Conservation (phyloP, 805 yeast species). For the Geotrichum ghanense region DNA sequence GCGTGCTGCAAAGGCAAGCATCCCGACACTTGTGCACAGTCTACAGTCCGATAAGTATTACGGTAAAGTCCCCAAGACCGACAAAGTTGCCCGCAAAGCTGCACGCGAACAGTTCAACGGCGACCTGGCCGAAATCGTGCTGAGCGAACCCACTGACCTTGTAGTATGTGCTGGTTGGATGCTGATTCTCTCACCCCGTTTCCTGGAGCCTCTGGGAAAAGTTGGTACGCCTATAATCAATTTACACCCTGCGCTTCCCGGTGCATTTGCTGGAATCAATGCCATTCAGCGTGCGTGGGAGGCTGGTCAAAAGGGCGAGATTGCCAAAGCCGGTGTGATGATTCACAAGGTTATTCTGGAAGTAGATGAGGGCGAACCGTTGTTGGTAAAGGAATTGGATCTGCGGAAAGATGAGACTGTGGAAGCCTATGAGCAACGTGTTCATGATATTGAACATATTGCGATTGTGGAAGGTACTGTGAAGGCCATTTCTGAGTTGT, state of each 20-base stretch:
- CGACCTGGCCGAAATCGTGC: constrained; percentile 62
- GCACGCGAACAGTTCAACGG: constrained; percentile 65
- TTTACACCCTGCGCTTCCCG: constrained; percentile 94
- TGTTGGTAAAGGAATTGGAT: constrained; percentile 68
- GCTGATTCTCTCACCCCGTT: constrained; percentile 74
- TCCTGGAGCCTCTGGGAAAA: constrained; percentile 51
- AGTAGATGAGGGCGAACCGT: constrained; percentile 88
- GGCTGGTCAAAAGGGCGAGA: constrained; percentile 80
- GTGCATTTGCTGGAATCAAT: constrained; percentile 92
- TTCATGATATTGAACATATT: constrained; percentile 72
- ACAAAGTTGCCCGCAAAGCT: constrained; percentile 40
- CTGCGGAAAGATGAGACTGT: constrained; percentile 61
- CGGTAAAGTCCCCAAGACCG: constrained; percentile 60
- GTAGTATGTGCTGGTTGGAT: constrained; percentile 99
- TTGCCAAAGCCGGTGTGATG: constrained; percentile 82
- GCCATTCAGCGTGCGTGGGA: constrained; percentile 96
- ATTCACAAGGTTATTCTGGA: constrained; percentile 93
- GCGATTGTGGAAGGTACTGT: constrained; percentile 91
- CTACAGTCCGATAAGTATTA: constrained; percentile 52
- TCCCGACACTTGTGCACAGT: constrained; percentile 61
- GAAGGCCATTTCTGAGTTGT: constrained; percentile 38
- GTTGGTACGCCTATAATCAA: constrained; percentile 72
- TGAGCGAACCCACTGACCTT: constrained; percentile 61
- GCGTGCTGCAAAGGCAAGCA: constrained; percentile 59
- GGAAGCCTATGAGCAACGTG: constrained; percentile 70